A percentile compares a stretch with the other conserved stretches of the same genome.
Conservation (phyloP, 495 filamentous ascomycete genomes). For the Cercophora samala region DNA sequence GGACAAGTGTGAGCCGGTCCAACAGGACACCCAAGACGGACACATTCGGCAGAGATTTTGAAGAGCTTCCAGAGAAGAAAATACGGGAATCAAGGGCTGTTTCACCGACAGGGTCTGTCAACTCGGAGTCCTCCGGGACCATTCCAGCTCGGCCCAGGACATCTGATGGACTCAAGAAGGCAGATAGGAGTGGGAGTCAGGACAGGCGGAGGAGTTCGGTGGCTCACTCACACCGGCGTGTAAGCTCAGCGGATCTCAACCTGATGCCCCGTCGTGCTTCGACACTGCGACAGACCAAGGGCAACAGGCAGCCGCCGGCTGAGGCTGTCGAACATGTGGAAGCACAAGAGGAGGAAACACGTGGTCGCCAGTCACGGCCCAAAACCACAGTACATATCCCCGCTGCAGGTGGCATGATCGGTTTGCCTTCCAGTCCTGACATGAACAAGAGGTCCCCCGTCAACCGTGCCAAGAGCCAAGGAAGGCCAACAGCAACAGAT, state of each 20-base stretch:
- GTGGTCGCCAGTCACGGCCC: background rate
- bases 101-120: background rate
- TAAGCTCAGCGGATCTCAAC: conserved; percentile 15
- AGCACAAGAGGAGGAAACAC: background rate
- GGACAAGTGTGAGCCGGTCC: background rate
- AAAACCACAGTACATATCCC: conserved; percentile 9
- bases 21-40: conserved; percentile 7
- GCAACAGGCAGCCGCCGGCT: conserved; percentile 5
- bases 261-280: conserved; percentile 3
- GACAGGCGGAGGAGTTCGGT: conserved; percentile 8
- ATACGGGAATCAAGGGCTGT: conserved; percentile 2
- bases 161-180: conserved; percentile 4
- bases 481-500: background rate
- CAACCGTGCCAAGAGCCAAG: conserved; percentile 18
- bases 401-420: conserved; percentile 1
- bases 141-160: background rate
- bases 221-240: conserved; percentile 10
- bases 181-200: background rate
- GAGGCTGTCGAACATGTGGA: background rate
- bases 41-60: conserved; percentile 1
- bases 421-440: conserved; percentile 26
- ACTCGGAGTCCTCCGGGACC: conserved; percentile 14
- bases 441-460: conserved; percentile 21
- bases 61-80: conserved; percentile 1
- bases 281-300: conserved; percentile 10